These are phyloP conservation scores for Calonectria fujianensis DNA, from an alignment of 2,329 filamentous ascomycete genomes.

Conservation along the genomic window DNA sequence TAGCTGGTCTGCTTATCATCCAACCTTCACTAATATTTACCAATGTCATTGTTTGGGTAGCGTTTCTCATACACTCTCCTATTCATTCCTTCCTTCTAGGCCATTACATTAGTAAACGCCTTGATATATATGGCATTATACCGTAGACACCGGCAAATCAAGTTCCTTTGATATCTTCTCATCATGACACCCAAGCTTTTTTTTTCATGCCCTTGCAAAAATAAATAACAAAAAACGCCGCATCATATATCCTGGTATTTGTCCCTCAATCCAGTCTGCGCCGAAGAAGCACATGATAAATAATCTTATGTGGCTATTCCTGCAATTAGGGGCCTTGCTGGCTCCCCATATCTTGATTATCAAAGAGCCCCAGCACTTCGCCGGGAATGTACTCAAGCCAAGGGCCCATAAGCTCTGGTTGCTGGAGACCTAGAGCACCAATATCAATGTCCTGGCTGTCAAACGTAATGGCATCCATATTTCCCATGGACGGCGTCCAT, in stretches of 20 bases:
- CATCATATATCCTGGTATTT: conserved; percentile 31
- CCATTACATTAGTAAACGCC: conserved; percentile 31
- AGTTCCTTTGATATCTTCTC: conserved; percentile 14
- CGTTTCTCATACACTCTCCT: background rate
- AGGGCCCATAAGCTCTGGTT: conserved; percentile 79
- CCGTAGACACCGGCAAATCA: conserved; percentile 14
- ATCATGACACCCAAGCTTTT: conserved; percentile 11
- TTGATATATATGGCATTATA: conserved; percentile 23
- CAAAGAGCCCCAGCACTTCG: conserved; percentile 77
- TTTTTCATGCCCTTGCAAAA: conserved; percentile 30
- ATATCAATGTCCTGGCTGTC: conserved; percentile 87
- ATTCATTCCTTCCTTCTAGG: background rate
- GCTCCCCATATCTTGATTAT: conserved; percentile 57
- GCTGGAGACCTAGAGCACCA: conserved; percentile 74
- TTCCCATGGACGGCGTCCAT: conserved; percentile 59
- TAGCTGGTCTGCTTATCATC: background rate
- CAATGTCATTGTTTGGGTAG: conserved; percentile 2
- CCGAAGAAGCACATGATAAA: conserved; percentile 24
- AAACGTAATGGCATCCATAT: conserved; percentile 78
- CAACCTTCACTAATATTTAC: background rate
- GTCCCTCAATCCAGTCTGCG: conserved; percentile 9
- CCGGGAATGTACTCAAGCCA: conserved; percentile 85
- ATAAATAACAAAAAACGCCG: conserved; percentile 23
- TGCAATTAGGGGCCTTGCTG: conserved; percentile 40
- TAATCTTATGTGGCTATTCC: conserved; percentile 8